phyloP scores from a whole-genome alignment of 805 yeast genomes.

The Metschnikowia picachoensis region DNA sequence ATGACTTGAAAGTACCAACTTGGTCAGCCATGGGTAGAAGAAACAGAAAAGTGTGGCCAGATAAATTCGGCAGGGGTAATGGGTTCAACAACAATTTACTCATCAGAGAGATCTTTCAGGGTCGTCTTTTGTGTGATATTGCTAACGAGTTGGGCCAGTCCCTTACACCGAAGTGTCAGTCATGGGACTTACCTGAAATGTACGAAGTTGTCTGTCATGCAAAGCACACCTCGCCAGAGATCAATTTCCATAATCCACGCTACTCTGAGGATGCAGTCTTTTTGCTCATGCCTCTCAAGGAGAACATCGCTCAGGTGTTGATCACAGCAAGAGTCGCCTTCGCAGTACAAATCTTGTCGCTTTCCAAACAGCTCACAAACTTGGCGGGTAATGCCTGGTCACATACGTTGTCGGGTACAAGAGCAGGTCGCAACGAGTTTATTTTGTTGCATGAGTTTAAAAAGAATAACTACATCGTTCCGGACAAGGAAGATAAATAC shows the following conservation, averaged over 20 bases:
- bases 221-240: slow-evolving; percentile 60
- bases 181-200: slow-evolving; percentile 94
- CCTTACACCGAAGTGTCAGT: slow-evolving; percentile 83
- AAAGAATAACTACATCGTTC: slow-evolving; percentile 75
- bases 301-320: slow-evolving; percentile 60
- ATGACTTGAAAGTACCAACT: slow-evolving; percentile 64
- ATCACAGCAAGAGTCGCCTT: slow-evolving; percentile 78
- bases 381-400: slow-evolving; percentile 98
- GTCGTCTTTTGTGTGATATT: slow-evolving; percentile 86
- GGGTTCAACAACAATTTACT: slow-evolving; percentile 50
- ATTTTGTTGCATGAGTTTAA: slow-evolving; percentile 89
- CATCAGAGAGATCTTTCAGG: slow-evolving; percentile 70
- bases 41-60: slow-evolving; percentile 74
- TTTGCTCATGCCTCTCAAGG: slow-evolving; percentile 65
- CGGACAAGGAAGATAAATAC: slow-evolving; percentile 64
- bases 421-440: slow-evolving; percentile 94
- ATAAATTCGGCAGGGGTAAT: slow-evolving; percentile 54
- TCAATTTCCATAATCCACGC: slow-evolving; percentile 65
- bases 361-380: slow-evolving; percentile 86
- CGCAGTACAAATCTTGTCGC: slow-evolving; percentile 76
- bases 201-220: slow-evolving; percentile 70
- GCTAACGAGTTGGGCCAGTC: slow-evolving; percentile 95
- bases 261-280: slow-evolving; percentile 64
- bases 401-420: slow-evolving; percentile 87
- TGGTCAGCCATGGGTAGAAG: slow-evolving; percentile 87